These are phyloP conservation scores for Acanthamoeba culbertsoni DNA, from an alignment of 208 protist species.

Conservation along the genomic window DNA sequence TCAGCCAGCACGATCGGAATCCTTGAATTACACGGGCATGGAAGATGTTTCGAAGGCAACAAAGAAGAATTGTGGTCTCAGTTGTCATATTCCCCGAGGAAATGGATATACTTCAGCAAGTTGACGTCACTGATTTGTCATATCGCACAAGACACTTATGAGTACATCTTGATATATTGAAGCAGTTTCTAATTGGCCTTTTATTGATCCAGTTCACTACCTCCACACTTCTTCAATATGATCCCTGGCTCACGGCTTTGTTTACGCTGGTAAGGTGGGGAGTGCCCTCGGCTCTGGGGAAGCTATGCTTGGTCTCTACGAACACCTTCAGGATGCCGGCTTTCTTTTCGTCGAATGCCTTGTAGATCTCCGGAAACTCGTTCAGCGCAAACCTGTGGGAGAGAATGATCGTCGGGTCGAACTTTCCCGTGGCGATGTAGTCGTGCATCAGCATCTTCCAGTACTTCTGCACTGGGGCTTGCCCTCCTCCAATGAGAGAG, in stretches of 20 bases:
- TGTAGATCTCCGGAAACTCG: constrained; percentile 54
- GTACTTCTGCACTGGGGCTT: constrained; percentile 60
- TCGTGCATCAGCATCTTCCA: constrained; percentile 62
- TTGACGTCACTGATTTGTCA: too few relatives aligned
- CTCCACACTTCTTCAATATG: too few relatives aligned
- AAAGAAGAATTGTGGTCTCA: too few relatives aligned
- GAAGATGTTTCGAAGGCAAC: too few relatives aligned
- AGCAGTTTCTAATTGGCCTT: too few relatives aligned
- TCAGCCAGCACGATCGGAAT: too few relatives aligned
- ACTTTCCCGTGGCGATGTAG: constrained; percentile 9
- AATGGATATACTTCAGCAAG: too few relatives aligned
- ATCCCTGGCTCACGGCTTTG: neutral
- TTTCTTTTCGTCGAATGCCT: constrained; percentile 67
- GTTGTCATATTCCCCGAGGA: too few relatives aligned
- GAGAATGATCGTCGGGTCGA: constrained; percentile 62
- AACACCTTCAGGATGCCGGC: constrained; percentile 5
- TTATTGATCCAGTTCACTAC: too few relatives aligned
- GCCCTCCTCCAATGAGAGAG: neutral
- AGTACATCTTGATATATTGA: too few relatives aligned
- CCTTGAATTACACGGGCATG: too few relatives aligned
- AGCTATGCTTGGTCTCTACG: neutral
- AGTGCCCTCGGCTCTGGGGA: neutral
- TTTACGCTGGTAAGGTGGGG: neutral
- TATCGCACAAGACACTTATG: too few relatives aligned
- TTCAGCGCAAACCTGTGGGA: constrained; percentile 53